Base-by-base conservation (phyloP, 768 basidiomycete species). In the Tricholoma hemisulphureum region DNA sequence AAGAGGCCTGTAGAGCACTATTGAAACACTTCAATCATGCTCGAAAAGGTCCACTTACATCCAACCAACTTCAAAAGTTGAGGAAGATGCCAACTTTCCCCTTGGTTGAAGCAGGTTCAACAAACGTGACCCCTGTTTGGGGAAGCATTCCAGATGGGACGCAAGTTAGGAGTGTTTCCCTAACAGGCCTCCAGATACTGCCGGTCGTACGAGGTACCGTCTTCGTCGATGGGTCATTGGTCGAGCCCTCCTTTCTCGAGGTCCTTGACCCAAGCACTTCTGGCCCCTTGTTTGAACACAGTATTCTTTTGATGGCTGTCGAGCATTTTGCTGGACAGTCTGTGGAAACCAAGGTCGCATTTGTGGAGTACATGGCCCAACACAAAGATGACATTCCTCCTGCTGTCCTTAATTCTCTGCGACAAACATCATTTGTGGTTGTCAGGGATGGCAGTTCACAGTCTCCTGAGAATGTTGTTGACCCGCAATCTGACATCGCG, bases 401-500 rank as follows among this genome's bases (percentile, higher is more conserved):
- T 1, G 59, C 48, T 7, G 35, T 75, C 3, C 23, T 69, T 6
- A 57, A 71, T 1, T 52, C 35, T 2, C 60, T 81, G 4, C 59
- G 60, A 2, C 53, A 52, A 14, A 65, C 57, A 1, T 28, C 52
- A 1, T 79, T 80, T 37, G 67, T 79, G 7, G 53, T 50, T 0
- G 65, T 62, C 6, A 24, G 59, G 5, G 64, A 63, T 53, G 71
- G 67, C 2, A 43, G 53, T 6, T 53, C 26, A n/a, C 61, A 50
- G 9, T 52, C 61, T 23, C 75, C 77, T 0, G 35, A 45, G 1
- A 60, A 73, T 4, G 54, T 66, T 24, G 59, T 78, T 18, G 73
- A 77, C 32, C 74, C 76, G 2, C 28, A 59, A 1, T 74, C 75
- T 1, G 49, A 60, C 0, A 55, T 79, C 16, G 64, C 66, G 1